Conservation (phyloP, 768 basidiomycete genomes). For the Boletus coccyginus region DNA sequence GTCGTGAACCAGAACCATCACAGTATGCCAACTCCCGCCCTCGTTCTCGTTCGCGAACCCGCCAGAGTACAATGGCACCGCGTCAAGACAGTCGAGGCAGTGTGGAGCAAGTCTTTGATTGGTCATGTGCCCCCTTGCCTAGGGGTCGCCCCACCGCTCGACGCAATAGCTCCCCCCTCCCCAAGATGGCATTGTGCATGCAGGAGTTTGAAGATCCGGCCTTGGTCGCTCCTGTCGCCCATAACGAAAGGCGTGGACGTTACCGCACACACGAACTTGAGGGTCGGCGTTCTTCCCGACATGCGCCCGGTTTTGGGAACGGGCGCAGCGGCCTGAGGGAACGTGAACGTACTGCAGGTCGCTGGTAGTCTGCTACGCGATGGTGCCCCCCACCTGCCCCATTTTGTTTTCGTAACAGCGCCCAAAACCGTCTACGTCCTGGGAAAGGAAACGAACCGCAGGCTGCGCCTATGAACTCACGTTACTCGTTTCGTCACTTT, state of each 20-base stretch:
- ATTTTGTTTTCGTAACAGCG: conserved; percentile 1
- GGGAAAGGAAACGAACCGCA: conserved; percentile 18
- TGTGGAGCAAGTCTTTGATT: conserved; percentile 47
- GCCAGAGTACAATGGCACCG: conserved; percentile 15
- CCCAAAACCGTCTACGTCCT: conserved; percentile 12
- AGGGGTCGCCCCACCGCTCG: conserved; percentile 47
- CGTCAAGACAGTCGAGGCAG: conserved; percentile 31
- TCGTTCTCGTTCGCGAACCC: conserved; percentile 40
- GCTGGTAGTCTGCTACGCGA: conserved; percentile 19
- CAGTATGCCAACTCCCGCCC: conserved; percentile 38
- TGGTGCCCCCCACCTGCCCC: not conserved
- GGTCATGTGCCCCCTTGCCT: conserved; percentile 40
- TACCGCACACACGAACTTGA: conserved; percentile 53
- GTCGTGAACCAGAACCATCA: conserved; percentile 38
- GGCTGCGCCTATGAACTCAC: conserved; percentile 24
- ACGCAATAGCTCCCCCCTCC: conserved; percentile 58
- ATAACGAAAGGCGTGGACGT: conserved; percentile 48
- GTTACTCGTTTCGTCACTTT: conserved; percentile 11
- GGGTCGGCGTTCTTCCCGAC: conserved; percentile 36
- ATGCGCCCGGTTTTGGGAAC: conserved; percentile 59
- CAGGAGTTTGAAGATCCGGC: conserved; percentile 33
- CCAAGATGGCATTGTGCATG: conserved; percentile 42
- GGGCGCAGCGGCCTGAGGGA: conserved; percentile 64
- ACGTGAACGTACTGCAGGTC: conserved; percentile 34
- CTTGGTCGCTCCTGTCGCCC: conserved; percentile 18